Percentiles rank a stretch among this genome's conserved stretches.
These are phyloP conservation scores for Saposhnikovia divaricata DNA, from an alignment of 129 eudicot species.

Conservation along the genomic window DNA sequence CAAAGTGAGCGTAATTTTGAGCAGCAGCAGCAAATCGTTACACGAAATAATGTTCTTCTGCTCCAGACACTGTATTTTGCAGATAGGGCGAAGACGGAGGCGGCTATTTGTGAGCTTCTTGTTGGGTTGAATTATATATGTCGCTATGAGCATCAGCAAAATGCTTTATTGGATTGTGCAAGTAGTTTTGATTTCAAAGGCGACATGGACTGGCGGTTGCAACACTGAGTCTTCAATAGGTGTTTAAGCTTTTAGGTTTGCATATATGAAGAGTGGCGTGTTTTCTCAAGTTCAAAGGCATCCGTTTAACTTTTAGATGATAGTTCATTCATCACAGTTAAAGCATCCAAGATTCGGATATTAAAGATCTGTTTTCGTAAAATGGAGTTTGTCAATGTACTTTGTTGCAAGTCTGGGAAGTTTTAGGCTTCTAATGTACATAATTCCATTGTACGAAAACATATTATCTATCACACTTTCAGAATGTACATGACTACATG, in stretches of 20 bases:
- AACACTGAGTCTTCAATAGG: constrained; percentile 24
- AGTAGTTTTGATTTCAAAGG: constrained; percentile 87
- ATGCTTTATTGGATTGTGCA: constrained; percentile 79
- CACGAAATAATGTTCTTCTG: constrained; percentile 74
- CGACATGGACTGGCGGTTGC: constrained; percentile 74
- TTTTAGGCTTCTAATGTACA: constrained; percentile 21
- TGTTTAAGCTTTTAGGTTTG: constrained; percentile 8
- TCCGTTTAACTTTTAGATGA: constrained; percentile 15
- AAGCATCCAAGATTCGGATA: constrained; percentile 37
- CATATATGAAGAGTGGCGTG: constrained; percentile 21
- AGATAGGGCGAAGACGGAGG: constrained; percentile 64
- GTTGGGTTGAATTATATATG: constrained; percentile 87
- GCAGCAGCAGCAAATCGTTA: constrained; percentile 65
- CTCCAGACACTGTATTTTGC: constrained; percentile 88
- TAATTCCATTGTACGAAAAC: constrained; percentile 34
- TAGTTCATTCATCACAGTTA: constrained; percentile 32
- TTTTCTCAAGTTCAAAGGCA: constrained; percentile 20
- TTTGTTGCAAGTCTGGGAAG: constrained; percentile 11
- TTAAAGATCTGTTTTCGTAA: constrained; percentile 32
- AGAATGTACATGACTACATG: constrained; percentile 10
- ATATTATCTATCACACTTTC: constrained; percentile 13
- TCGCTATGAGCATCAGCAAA: constrained; percentile 85
- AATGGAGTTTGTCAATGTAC: constrained; percentile 38
- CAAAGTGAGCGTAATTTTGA: constrained; percentile 87
- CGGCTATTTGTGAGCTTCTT: constrained; percentile 68